Evolutionary conservation across 78 protist species (phyloP).

Genomic region (Cavenderia fasciculata): DNA sequence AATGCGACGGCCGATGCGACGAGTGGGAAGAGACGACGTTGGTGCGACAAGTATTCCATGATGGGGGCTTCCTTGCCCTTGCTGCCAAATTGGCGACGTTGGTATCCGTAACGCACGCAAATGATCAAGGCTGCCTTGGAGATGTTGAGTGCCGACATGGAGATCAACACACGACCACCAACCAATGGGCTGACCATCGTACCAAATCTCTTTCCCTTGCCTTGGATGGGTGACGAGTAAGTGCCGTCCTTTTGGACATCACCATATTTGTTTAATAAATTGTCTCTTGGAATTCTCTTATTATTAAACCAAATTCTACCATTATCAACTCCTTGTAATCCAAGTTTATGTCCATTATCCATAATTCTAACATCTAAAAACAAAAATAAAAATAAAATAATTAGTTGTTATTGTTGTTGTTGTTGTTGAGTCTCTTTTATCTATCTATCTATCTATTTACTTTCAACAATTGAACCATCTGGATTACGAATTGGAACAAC

Average conservation of each 20-base stretch:
- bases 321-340: constrained; percentile 84
- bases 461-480: constrained; percentile 18
- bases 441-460: not conserved
- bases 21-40: too few relatives aligned
- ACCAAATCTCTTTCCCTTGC: constrained; percentile 61
- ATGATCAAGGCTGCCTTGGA: constrained; percentile 63
- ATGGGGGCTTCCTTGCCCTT: constrained; percentile 69
- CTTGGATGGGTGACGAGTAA: constrained; percentile 46
- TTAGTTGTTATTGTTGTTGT: too few relatives aligned
- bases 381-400: not conserved
- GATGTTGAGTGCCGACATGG: constrained; percentile 23
- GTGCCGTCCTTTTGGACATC: constrained; percentile 81
- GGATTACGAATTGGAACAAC: constrained; percentile 82
- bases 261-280: constrained; percentile 72
- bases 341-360: constrained; percentile 75
- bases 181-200: constrained; percentile 79
- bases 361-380: constrained; percentile 50
- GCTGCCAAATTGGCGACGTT: constrained; percentile 71
- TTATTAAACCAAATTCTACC: constrained; percentile 84
- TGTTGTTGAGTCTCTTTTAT: not conserved
- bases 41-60: constrained; percentile 61
- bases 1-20: too few relatives aligned
- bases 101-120: constrained; percentile 54
- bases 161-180: constrained; percentile 77
- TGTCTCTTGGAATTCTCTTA: constrained; percentile 86